These are phyloP conservation scores for Pestalotiopsis sp. DNA, from an alignment of 2,329 filamentous ascomycete genomes.

Conservation along the genomic window DNA sequence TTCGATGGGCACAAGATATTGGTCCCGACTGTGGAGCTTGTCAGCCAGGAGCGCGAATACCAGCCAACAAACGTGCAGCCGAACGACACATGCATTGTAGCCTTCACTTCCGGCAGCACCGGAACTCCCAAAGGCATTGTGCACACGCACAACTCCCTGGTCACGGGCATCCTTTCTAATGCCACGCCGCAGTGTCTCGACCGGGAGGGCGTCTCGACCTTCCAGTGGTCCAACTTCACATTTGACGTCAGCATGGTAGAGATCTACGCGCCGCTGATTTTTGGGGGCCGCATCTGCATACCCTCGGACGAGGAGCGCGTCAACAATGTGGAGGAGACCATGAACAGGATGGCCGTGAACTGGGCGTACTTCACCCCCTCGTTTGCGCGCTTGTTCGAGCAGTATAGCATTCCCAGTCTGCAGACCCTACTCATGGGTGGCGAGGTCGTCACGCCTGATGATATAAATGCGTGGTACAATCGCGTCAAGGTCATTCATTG, in stretches of 20 bases:
- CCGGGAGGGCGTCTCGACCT: constrained; percentile 1
- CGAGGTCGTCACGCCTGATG: constrained; percentile 18
- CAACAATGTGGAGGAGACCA: background rate
- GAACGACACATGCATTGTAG: constrained; percentile 29
- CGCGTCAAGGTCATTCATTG: constrained; percentile 5
- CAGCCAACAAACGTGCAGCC: background rate
- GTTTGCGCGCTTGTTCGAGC: constrained; percentile 2
- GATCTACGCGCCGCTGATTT: constrained; percentile 3
- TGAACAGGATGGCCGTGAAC: constrained; percentile 4
- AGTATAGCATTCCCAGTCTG: constrained; percentile 13
- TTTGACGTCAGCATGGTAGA: constrained; percentile 9
- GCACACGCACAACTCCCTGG: constrained; percentile 13
- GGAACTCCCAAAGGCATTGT: constrained; percentile 52
- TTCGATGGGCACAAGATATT: background rate
- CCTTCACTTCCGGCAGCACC: constrained; percentile 55
- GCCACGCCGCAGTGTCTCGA: constrained; percentile 1
- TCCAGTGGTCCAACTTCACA: constrained; percentile 3
- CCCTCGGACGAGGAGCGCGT: constrained; percentile 9
- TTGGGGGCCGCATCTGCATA: constrained; percentile 2
- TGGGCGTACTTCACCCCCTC: constrained; percentile 3
- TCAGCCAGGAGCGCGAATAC: background rate
- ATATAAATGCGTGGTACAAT: constrained; percentile 2
- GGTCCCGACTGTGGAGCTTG: constrained; percentile 2
- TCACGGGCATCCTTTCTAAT: constrained; percentile 2
- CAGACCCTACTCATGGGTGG: constrained; percentile 19